Base-by-base conservation (phyloP, 2,329 filamentous ascomycete genomes). In the Aspergillus sojae region DNA sequence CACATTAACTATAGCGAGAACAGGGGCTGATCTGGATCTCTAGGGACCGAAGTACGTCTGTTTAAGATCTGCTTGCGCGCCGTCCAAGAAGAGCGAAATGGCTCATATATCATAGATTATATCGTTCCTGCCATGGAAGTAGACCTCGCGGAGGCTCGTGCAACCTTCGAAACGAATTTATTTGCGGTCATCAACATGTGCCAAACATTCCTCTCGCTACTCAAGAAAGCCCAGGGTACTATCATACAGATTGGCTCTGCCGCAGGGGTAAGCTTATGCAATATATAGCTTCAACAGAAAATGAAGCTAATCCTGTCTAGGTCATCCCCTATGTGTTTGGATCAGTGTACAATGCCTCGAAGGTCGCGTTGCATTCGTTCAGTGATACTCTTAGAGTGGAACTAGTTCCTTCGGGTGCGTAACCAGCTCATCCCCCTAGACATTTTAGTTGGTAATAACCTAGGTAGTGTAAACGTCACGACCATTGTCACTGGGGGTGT, bases 401-500 rank as follows among this genome's bases (percentile, higher is more conserved):
- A 69, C 75, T 88, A 73, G 78, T 75, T 62, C 86, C 1, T 78
- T 79, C 52, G 78, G 77, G 78, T 80, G 72, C 34, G 74, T 67
- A 45, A 50, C 26, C 26, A 28, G 19, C 32, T 28, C 34, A 21
- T 9, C 14, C 9, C 46, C n/a, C 30, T 23, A 9, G 19, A 2
- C 10, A 7, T 9, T 9, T 14, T 43, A 26, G 34, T 39, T 67
- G 53, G 64, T 32, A 28, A 28, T 41, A 55, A 59, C 5, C n/a
- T 59, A 23, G 26, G 45, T 52, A 83, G 81, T 14, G 81, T 85
- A 64, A 78, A 81, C 45, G 82, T 87, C 41, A 82, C 81, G 61
- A 83, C 84, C 3, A 77, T 85, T 34, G 79, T 89, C 7, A 89
- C 87, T 1, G 87, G 87, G 11, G 86, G 87, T 11, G 86, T 89